Percentiles rank a stretch among this genome's conserved stretches.
These are phyloP conservation scores for Tricholoma furcatifolium DNA, from an alignment of 768 basidiomycete species.

Conservation along the genomic window DNA sequence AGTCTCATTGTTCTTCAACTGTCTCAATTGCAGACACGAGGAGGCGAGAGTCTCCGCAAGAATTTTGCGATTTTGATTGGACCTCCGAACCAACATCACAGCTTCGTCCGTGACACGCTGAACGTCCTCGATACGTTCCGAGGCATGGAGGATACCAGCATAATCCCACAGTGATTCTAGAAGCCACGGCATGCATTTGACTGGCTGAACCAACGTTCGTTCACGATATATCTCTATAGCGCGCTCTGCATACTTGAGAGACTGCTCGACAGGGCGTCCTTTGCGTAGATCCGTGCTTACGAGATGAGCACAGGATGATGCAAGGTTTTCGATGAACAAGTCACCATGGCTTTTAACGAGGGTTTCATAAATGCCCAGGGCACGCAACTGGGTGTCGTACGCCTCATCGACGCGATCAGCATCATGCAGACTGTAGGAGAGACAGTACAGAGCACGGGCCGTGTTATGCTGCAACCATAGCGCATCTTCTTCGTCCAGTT, in stretches of 20 bases:
- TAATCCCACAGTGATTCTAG: conserved; percentile 11
- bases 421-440: conserved; percentile 11
- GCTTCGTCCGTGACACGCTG: conserved; percentile 5
- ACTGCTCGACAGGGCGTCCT: neutral
- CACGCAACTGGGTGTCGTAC: conserved; percentile 3
- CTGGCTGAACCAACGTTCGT: neutral
- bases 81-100: conserved; percentile 4
- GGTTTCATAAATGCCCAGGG: neutral
- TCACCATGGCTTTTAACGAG: neutral
- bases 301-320: conserved; percentile 10
- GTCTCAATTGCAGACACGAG: conserved; percentile 4
- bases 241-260: conserved; percentile 1
- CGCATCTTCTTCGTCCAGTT: conserved; percentile 5
- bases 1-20: conserved; percentile 5
- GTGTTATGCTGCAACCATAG: conserved; percentile 13
- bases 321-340: conserved; percentile 6
- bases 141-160: conserved; percentile 4
- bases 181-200: conserved; percentile 1
- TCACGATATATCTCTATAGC: conserved; percentile 9
- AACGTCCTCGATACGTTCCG: conserved; percentile 5
- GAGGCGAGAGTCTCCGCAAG: conserved; percentile 9
- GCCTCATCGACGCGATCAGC: conserved; percentile 5
- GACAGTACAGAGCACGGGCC: conserved; percentile 7
- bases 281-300: neutral
- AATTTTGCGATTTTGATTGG: conserved; percentile 6